phyloP scores from a whole-genome alignment of 1,139 yeast species.

The Arxiozyma bovina region DNA sequence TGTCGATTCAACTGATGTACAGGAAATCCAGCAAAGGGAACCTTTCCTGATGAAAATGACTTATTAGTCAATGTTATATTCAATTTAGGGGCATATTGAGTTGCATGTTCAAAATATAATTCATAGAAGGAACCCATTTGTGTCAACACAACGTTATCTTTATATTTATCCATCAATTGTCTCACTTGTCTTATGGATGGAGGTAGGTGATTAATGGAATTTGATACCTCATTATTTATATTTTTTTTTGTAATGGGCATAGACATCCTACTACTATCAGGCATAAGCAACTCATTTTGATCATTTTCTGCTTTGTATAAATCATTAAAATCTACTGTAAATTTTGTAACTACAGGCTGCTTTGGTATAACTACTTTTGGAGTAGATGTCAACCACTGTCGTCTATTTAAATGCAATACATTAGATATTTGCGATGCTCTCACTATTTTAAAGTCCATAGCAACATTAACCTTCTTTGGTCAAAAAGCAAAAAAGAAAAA shows the following conservation, averaged over 20 bases:
- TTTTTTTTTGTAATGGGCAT: not conserved
- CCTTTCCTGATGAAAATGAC: slow-evolving; percentile 38
- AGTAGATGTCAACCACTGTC: not conserved
- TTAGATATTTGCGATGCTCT: not conserved
- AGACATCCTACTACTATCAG: not conserved
- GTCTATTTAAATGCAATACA: not conserved
- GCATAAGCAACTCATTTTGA: not conserved
- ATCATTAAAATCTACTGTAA: not conserved
- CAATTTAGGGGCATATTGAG: slow-evolving; percentile 56
- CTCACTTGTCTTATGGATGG: slow-evolving; percentile 31
- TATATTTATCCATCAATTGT: slow-evolving; percentile 42
- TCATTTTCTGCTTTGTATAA: not conserved
- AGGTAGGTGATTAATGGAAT: slow-evolving; percentile 14
- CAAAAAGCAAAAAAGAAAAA: too few species aligned
- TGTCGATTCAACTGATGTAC: slow-evolving; percentile 60
- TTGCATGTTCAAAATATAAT: slow-evolving; percentile 81
- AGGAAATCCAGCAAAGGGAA: slow-evolving; percentile 94
- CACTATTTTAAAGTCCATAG: not conserved
- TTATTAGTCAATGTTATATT: slow-evolving; percentile 53
- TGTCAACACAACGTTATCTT: slow-evolving; percentile 68
- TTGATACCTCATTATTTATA: not conserved
- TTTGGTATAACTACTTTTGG: not conserved
- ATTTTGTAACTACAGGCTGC: not conserved
- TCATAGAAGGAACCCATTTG: slow-evolving; percentile 92
- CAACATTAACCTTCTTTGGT: not conserved